Conservation (phyloP, 2,329 filamentous ascomycete species). For the Diaporthe eres region DNA sequence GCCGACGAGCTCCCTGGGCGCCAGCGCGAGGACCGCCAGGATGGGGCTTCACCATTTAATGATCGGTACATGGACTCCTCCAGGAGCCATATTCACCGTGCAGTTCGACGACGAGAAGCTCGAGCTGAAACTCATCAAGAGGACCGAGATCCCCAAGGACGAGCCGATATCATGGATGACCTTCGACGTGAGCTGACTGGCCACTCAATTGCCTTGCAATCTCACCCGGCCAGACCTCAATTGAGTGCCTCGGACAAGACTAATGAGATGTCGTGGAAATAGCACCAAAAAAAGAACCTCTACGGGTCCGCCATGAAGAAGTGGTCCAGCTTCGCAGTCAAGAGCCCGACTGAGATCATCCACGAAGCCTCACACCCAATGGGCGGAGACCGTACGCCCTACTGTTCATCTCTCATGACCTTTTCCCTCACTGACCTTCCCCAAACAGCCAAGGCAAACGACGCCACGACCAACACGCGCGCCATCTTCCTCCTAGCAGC, state of each 20-base stretch:
- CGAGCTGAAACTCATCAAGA: conserved; percentile 81
- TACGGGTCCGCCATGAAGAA: conserved; percentile 96
- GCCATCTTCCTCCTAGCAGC: conserved; percentile 91
- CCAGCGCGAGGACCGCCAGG: conserved; percentile 46
- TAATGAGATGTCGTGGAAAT: conserved; percentile 28
- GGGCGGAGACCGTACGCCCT: conserved; percentile 75
- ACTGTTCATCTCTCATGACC: neutral
- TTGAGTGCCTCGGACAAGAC: neutral
- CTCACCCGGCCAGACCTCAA: neutral
- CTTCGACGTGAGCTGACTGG: conserved; percentile 75
- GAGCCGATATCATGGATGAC: conserved; percentile 97
- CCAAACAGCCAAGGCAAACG: conserved; percentile 68
- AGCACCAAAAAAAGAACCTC: conserved; percentile 87
- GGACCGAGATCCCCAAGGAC: conserved; percentile 83
- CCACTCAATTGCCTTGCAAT: neutral
- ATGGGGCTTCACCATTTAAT: conserved; percentile 91
- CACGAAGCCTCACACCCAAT: conserved; percentile 83
- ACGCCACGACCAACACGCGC: conserved; percentile 82
- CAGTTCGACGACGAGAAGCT: conserved; percentile 87
- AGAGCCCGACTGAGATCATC: conserved; percentile 80
- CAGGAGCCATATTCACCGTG: conserved; percentile 91
- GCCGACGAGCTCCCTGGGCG: neutral
- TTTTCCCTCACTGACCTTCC: conserved; percentile 55
- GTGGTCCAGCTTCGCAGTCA: conserved; percentile 86
- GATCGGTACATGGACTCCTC: conserved; percentile 92